phyloP scores from a whole-genome alignment of 768 basidiomycete species.

The Pholiota molesta region DNA sequence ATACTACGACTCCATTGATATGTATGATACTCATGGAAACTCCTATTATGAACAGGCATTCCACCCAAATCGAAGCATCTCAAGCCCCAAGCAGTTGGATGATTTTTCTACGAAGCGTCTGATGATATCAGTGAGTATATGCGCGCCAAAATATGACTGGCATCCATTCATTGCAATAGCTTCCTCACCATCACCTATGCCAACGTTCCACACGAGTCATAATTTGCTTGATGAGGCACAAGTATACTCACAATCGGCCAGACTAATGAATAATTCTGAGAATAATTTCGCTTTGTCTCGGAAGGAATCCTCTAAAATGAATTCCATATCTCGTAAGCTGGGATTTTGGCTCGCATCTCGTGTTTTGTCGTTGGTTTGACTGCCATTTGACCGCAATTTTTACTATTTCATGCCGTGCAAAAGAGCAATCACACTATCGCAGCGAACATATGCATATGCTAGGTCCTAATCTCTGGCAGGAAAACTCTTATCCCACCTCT shows the following conservation, averaged over 20 bases:
- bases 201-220: not conserved
- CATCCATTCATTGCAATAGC: conserved; percentile 5
- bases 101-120: conserved; percentile 19
- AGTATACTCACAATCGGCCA: not conserved
- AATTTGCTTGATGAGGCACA: not conserved
- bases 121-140: conserved; percentile 38
- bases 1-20: not conserved
- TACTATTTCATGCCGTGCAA: not conserved
- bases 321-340: not conserved
- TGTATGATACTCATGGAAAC: not conserved
- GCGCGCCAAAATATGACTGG: conserved; percentile 22
- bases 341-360: not conserved
- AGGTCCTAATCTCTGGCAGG: not conserved
- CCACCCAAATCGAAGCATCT: not conserved
- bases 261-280: not conserved
- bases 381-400: not conserved
- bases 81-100: conserved; percentile 10
- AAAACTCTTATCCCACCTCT: not conserved
- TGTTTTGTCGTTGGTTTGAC: not conserved
- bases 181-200: conserved; percentile 25
- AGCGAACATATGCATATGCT: not conserved
- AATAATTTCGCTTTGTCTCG: not conserved
- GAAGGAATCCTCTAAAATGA: not conserved
- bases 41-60: not conserved
- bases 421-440: not conserved